These are phyloP conservation scores for Zalerion maritima DNA, from an alignment of 495 filamentous ascomycete species.

Conservation along the genomic window DNA sequence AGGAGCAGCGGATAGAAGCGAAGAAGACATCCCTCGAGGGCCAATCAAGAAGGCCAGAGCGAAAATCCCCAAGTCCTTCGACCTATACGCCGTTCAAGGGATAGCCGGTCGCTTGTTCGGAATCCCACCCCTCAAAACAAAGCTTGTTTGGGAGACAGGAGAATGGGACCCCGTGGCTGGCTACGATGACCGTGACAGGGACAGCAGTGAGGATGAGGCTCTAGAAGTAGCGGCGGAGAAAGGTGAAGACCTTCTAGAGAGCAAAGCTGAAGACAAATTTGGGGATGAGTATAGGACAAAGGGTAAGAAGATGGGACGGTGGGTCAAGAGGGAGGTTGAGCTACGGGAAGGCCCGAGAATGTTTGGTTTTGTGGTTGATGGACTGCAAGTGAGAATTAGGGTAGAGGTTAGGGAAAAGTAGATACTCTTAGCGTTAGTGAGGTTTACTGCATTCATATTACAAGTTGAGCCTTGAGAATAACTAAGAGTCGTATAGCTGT, in stretches of 20 bases:
- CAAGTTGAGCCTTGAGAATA: background rate
- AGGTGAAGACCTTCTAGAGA: conserved; percentile 7
- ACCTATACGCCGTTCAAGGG: conserved; percentile 69
- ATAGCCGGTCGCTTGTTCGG: conserved; percentile 58
- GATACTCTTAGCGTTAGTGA: background rate
- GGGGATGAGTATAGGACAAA: conserved; percentile 4
- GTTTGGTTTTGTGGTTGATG: conserved; percentile 71
- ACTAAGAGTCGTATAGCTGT: background rate
- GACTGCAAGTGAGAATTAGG: conserved; percentile 48
- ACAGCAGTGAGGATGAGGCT: conserved; percentile 41
- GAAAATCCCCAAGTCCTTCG: conserved; percentile 58
- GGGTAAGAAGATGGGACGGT: conserved; percentile 27
- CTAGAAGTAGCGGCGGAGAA: conserved; percentile 16
- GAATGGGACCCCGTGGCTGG: conserved; percentile 66
- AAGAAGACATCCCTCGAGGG: conserved; percentile 2
- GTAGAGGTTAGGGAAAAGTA: conserved; percentile 36
- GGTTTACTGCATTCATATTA: background rate
- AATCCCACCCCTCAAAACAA: conserved; percentile 44
- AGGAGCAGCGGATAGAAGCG: conserved; percentile 5
- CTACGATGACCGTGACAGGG: conserved; percentile 44
- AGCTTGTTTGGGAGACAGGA: conserved; percentile 67
- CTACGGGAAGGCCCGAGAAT: conserved; percentile 66
- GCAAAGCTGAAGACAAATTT: conserved; percentile 1
- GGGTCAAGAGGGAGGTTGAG: conserved; percentile 63
- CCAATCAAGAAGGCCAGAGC: conserved; percentile 23